Evolutionary conservation across 805 yeast species (phyloP), one percentile per base, ranked within the genome.

Genomic region (Yamadazyma sp.): DNA sequence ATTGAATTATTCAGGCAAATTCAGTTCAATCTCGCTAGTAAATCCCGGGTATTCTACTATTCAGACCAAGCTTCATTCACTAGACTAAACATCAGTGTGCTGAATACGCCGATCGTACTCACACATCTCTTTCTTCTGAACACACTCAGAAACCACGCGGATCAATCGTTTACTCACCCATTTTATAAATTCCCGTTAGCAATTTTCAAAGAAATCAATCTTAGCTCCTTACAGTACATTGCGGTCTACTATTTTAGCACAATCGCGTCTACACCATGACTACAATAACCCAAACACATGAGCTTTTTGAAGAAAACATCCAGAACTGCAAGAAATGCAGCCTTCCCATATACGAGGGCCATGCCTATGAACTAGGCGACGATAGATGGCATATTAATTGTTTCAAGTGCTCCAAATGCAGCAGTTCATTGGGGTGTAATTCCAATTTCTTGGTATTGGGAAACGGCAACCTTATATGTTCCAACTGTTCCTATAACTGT

Each of bases 301-400:
- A 45, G 21, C 41, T 41, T 3, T 36, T 39, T 18, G 49, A 43
- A 18, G 34, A 17, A 11, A 28, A 11, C 25, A 13, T 41, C 4
- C 68, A 65, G 47, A 44, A 58, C 22, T 68, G 74, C 45, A 68
- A 68, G 38, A 64, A 64, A 44, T 68, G 74, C 45, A 50, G 52
- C 40, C 47, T 46, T 13, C 58, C 82, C 18, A 85, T 91, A 33
- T 75, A 76, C 13, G 95, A 87, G 52, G 96, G 96, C 21, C 95
- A 90, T 47, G 98, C 98, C 3, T 93, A 88, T 57, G 98, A 91
- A 57, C 69, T 91, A 34, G 96, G 96, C 16, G 95, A 84, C 34
- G 91, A 88, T 55, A 78, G 96, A 47, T 93, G 99, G 99, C 99
- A 93, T 59, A 84, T 88, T 40, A 76, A 84, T 45, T 93, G 99